Base-by-base conservation (phyloP, 768 basidiomycete genomes). In the Lyophyllum shimeji region DNA sequence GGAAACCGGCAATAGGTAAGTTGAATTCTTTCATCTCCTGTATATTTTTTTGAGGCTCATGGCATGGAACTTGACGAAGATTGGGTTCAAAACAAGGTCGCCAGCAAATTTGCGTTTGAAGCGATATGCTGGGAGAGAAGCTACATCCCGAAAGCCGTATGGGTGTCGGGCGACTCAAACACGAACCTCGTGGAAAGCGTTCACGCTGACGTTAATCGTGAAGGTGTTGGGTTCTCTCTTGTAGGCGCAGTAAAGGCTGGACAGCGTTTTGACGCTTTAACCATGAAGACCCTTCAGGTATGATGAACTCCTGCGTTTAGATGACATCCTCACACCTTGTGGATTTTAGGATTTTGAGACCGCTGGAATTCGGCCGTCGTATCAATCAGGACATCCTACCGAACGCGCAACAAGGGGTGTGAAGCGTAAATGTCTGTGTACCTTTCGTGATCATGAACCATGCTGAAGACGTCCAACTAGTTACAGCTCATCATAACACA, bases 121-220 rank as follows among this genome's bases (percentile, higher is more conserved):
- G 63, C 46, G 0, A 54, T 67, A 0, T 67, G 65, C 52, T 62
- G 60, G 63, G 55, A 43, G 7, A 55, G 46, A 20, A 65, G 65
- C 37, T 52, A 31, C 12, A 68, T 68, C n/a, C 63, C 67, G 0
- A 7, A 21, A 5, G 50, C 23, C 11, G 40, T 68, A 8, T 68
- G 67, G 65, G 34, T 42, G 27, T 56, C 53, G 9, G 29, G 62
- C 0, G 62, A 60, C 3, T 18, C 37, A 0, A 61, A 56, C 44
- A 63, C 39, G 13, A 67, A 58, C 48, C 37, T 18, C 49, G 40
- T 58, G 33, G 56, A 60, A 37, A 50, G 45, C 21, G 46, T 60
- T 11, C 66, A 67, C 44, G 7, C 52, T 8, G 60, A 67, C 27
- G 56, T 61, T 13, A 62, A 67, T 23, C 6, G 34, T 1, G 65